These are phyloP conservation scores for Coemansia sp. DNA, from an alignment of 192 early-diverging fungal species.

Conservation along the genomic window DNA sequence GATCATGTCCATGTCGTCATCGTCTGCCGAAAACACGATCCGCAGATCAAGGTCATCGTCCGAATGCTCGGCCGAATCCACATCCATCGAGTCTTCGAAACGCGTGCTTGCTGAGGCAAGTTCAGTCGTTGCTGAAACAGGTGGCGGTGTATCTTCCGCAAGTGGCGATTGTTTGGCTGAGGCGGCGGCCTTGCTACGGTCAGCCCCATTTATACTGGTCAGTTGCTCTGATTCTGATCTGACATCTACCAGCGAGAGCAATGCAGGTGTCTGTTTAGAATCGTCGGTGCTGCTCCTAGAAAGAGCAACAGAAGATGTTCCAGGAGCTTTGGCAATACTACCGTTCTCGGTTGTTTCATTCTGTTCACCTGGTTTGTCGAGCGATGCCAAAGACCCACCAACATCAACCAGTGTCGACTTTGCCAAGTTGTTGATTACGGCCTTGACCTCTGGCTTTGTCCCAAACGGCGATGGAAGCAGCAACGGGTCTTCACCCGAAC, in stretches of 20 bases:
- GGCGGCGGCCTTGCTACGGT: too few relatives aligned
- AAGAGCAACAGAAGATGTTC: too few relatives aligned
- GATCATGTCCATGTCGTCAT: slow-evolving; percentile 42
- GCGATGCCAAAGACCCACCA: not conserved
- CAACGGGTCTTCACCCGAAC: not conserved
- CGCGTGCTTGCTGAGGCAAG: not conserved
- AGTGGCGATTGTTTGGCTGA: too few relatives aligned
- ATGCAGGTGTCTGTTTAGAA: too few relatives aligned
- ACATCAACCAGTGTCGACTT: slow-evolving; percentile 11
- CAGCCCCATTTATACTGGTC: too few relatives aligned
- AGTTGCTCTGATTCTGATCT: too few relatives aligned
- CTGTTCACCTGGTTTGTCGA: not conserved
- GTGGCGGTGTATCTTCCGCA: too few relatives aligned
- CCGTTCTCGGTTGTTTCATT: not conserved
- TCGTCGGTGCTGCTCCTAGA: too few relatives aligned
- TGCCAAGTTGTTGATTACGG: slow-evolving; percentile 16
- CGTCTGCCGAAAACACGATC: slow-evolving; percentile 33
- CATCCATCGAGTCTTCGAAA: slow-evolving; percentile 14
- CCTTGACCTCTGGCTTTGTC: slow-evolving; percentile 6
- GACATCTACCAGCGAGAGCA: too few relatives aligned
- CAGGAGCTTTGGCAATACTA: not conserved
- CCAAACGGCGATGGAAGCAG: slow-evolving; percentile 11
- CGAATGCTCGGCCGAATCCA: slow-evolving; percentile 2
- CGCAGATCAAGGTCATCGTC: slow-evolving; percentile 31
- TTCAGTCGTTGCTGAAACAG: not conserved